These are phyloP conservation scores for Fusarium nelsonii DNA, from an alignment of 2,329 filamentous ascomycete species.

Conservation along the genomic window DNA sequence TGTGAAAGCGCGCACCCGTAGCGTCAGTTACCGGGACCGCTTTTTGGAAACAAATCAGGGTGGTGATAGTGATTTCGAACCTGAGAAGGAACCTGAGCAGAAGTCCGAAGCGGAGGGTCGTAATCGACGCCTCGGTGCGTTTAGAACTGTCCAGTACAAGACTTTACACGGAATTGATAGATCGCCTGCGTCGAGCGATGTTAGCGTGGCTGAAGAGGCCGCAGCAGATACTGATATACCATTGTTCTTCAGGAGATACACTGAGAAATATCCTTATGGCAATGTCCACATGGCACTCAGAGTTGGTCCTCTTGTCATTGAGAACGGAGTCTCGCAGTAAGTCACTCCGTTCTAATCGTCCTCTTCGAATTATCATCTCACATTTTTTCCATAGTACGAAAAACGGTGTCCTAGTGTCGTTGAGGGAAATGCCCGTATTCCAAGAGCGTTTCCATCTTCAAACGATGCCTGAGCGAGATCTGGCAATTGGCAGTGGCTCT, in stretches of 20 bases:
- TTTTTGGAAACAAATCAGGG: not conserved
- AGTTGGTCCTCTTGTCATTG: slow-evolving; percentile 56
- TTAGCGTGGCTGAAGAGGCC: slow-evolving; percentile 30
- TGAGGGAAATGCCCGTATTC: slow-evolving; percentile 40
- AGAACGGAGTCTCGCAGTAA: slow-evolving; percentile 56
- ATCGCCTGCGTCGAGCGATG: slow-evolving; percentile 25
- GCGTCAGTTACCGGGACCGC: not conserved
- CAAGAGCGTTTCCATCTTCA: slow-evolving; percentile 43
- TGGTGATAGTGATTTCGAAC: slow-evolving; percentile 18
- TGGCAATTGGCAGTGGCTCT: slow-evolving; percentile 29
- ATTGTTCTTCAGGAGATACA: slow-evolving; percentile 47
- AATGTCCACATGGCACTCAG: slow-evolving; percentile 58
- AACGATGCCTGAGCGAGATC: slow-evolving; percentile 30
- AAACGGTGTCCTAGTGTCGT: slow-evolving; percentile 46
- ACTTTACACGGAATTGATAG: slow-evolving; percentile 15
- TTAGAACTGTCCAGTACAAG: slow-evolving; percentile 22
- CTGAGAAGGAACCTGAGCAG: not conserved
- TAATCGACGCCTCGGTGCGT: slow-evolving; percentile 16
- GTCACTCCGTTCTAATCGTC: slow-evolving; percentile 2
- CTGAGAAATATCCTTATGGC: slow-evolving; percentile 53
- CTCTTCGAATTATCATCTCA: not conserved
- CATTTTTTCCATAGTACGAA: slow-evolving; percentile 33
- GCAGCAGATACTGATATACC: slow-evolving; percentile 48
- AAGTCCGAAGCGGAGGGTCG: not conserved
- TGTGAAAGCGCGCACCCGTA: not conserved